Evolutionary conservation across 1,284 basidiomycete genomes (phyloP).

Genomic region (Trichosporon asahii): DNA sequence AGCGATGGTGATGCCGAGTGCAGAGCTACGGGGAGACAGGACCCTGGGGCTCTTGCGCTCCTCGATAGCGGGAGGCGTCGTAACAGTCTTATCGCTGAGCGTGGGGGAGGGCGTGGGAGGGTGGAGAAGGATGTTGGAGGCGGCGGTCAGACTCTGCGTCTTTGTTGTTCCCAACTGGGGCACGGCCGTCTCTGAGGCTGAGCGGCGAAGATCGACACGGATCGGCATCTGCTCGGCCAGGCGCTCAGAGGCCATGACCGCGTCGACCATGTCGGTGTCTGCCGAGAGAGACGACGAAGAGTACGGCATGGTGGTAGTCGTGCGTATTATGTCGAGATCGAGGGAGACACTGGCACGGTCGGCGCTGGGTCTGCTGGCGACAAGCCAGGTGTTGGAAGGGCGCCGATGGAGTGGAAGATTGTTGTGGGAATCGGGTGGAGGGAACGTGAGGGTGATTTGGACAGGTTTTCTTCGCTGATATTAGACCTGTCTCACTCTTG

Average conservation of each 20-base stretch:
- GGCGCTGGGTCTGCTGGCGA: background rate
- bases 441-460: background rate
- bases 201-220: constrained; percentile 15
- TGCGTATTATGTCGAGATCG: background rate
- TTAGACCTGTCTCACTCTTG: background rate
- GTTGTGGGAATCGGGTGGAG: background rate
- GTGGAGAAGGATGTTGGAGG: constrained; percentile 5
- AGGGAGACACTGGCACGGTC: background rate
- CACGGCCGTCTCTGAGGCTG: constrained; percentile 18
- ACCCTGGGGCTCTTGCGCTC: background rate
- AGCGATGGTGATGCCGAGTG: constrained; percentile 17
- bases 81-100: background rate
- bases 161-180: background rate
- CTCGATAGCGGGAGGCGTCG: background rate
- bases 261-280: constrained; percentile 20
- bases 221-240: background rate
- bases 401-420: background rate
- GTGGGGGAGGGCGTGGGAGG: constrained; percentile 4
- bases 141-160: constrained; percentile 1
- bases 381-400: background rate
- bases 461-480: background rate
- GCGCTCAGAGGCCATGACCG: constrained; percentile 7
- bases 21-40: background rate
- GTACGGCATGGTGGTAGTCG: constrained; percentile 20
- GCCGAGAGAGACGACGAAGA: constrained; percentile 13